Conservation (phyloP, 495 filamentous ascomycete species). For the Durotheca rogersii region DNA sequence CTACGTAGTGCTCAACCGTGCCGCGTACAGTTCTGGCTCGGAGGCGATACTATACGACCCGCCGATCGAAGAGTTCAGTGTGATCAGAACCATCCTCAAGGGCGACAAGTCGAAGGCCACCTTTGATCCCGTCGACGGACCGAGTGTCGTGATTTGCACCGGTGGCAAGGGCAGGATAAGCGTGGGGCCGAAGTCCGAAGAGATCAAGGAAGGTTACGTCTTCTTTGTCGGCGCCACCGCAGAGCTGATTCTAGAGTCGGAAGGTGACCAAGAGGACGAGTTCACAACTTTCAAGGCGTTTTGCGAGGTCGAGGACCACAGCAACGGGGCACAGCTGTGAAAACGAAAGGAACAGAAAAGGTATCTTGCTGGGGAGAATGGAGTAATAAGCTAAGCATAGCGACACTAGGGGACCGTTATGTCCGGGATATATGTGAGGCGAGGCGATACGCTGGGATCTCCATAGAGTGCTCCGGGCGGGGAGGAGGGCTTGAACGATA, state of each 20-base stretch:
- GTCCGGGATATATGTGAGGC: neutral
- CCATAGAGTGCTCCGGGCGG: too few relatives aligned
- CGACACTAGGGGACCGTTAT: neutral
- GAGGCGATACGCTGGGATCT: too few relatives aligned
- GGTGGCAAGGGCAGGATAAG: slow-evolving; percentile 75
- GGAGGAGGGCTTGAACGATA: too few relatives aligned
- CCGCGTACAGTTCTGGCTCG: slow-evolving; percentile 74
- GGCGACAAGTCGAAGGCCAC: slow-evolving; percentile 73
- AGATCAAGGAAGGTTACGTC: slow-evolving; percentile 75
- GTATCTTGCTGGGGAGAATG: too few relatives aligned
- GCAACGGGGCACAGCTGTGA: slow-evolving; percentile 27
- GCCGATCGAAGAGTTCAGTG: slow-evolving; percentile 94
- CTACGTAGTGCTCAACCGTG: slow-evolving; percentile 73
- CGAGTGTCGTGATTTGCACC: slow-evolving; percentile 90
- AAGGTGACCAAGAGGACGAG: slow-evolving; percentile 55
- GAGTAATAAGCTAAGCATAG: neutral
- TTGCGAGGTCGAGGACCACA: slow-evolving; percentile 67
- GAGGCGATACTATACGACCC: slow-evolving; percentile 79
- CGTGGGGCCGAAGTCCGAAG: slow-evolving; percentile 71
- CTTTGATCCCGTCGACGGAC: slow-evolving; percentile 83
- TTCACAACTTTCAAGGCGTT: slow-evolving; percentile 95
- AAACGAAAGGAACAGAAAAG: neutral
- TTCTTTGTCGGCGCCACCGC: slow-evolving; percentile 94
- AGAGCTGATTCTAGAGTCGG: slow-evolving; percentile 74
- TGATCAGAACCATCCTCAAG: slow-evolving; percentile 76